phyloP scores from a whole-genome alignment of 352 stramenopile species.

The Aphanomyces stellatus region DNA sequence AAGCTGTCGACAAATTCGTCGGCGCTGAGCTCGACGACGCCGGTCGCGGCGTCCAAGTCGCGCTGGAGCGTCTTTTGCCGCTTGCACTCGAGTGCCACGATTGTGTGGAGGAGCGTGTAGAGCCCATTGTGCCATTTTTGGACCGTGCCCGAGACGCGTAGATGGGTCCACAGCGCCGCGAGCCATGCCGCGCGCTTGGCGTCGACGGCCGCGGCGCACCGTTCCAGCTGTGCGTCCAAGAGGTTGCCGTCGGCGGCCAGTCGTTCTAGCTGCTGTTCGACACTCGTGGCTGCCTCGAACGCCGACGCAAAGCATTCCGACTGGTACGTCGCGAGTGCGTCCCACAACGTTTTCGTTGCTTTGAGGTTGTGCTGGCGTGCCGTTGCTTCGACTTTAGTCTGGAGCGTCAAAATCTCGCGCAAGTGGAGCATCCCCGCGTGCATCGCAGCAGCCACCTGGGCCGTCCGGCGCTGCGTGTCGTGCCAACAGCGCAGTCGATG shows the following conservation, averaged over 20 bases:
- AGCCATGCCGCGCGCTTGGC: not conserved
- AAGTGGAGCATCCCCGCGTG: not conserved
- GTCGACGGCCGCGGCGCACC: not conserved
- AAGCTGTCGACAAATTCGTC: slow-evolving; percentile 6
- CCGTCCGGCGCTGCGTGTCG: not conserved
- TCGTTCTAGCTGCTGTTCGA: not conserved
- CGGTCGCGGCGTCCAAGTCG: not conserved
- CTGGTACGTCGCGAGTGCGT: not conserved
- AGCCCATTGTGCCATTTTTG: not conserved
- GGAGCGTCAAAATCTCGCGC: not conserved
- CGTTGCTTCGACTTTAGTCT: not conserved
- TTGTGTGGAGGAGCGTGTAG: not conserved
- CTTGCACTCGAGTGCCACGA: slow-evolving; percentile 9
- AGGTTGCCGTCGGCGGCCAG: not conserved
- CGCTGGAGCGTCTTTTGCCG: slow-evolving; percentile 4
- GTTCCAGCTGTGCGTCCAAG: not conserved
- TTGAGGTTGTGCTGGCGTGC: slow-evolving; percentile 14
- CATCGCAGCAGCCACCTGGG: not conserved
- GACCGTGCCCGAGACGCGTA: not conserved
- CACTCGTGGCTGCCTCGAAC: not conserved
- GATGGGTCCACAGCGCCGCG: not conserved
- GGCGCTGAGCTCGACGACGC: not conserved
- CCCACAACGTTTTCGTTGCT: slow-evolving; percentile 14
- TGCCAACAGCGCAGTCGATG: not conserved
- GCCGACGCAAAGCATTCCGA: slow-evolving; percentile 5